phyloP scores from a whole-genome alignment of 257 asterid genomes.

The Thymus mandschuricus region DNA sequence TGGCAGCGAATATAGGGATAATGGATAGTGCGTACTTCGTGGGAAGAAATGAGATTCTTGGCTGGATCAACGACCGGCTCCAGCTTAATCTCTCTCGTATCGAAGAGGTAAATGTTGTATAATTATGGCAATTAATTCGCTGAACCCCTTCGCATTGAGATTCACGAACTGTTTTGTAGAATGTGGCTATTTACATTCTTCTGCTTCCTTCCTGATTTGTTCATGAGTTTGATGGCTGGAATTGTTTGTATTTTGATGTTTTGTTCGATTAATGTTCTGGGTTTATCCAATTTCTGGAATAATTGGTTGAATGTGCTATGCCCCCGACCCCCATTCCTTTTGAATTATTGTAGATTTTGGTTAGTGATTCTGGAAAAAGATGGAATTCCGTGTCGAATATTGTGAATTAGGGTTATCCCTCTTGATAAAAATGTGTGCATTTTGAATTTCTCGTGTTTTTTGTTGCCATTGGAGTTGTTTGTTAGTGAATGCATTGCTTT shows the following conservation, averaged over 20 bases:
- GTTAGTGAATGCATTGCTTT: neutral
- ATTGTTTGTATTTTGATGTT: neutral
- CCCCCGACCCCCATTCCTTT: neutral
- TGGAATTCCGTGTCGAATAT: neutral
- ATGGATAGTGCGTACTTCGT: constrained; percentile 97
- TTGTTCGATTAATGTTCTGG: neutral
- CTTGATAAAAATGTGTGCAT: neutral
- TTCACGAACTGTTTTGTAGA: neutral
- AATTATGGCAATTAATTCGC: neutral
- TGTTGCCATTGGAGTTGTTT: constrained; percentile 9
- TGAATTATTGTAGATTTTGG: neutral
- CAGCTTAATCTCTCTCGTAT: constrained; percentile 83
- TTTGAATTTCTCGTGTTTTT: neutral
- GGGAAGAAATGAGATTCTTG: constrained; percentile 90
- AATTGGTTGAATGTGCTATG: constrained; percentile 10
- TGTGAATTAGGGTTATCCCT: neutral
- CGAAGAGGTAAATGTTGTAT: constrained; percentile 65
- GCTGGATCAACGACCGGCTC: constrained; percentile 86
- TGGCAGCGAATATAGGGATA: constrained; percentile 90
- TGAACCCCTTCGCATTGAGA: constrained; percentile 18
- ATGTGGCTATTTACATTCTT: constrained; percentile 15
- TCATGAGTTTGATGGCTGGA: neutral
- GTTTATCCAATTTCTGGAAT: constrained; percentile 5
- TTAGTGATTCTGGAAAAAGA: neutral
- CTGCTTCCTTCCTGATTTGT: constrained; percentile 4